Evolutionary conservation across 192 early-diverging fungal species (phyloP).

Genomic region (Linnemannia exigua): DNA sequence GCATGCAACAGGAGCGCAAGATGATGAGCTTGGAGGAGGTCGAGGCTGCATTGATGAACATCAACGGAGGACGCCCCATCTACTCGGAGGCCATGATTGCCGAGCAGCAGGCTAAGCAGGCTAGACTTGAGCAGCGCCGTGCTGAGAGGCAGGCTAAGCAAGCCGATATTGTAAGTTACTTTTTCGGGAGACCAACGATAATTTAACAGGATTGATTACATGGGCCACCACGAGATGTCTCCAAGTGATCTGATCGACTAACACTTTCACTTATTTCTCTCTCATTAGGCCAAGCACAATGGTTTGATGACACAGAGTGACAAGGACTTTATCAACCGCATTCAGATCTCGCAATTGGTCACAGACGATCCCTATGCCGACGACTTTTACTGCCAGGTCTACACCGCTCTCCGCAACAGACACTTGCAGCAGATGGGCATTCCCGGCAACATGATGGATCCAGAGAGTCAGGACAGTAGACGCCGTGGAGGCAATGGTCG

Average conservation of each 20-base stretch:
- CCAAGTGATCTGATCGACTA: not conserved
- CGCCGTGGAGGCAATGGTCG: slow-evolving; percentile 57
- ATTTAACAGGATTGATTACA: slow-evolving; percentile 29
- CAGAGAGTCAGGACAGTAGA: slow-evolving; percentile 29
- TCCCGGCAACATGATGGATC: slow-evolving; percentile 30
- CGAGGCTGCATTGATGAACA: slow-evolving; percentile 72
- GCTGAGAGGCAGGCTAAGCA: slow-evolving; percentile 54
- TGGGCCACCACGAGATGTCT: not conserved
- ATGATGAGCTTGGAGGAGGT: slow-evolving; percentile 80
- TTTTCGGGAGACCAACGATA: not conserved
- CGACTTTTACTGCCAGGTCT: slow-evolving; percentile 98
- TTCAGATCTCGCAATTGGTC: slow-evolving; percentile 95
- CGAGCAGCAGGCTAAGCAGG: slow-evolving; percentile 40
- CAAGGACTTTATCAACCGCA: slow-evolving; percentile 94
- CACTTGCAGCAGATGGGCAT: slow-evolving; percentile 60
- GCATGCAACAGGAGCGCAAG: slow-evolving; percentile 59
- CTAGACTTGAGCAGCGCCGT: slow-evolving; percentile 42
- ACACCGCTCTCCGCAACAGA: slow-evolving; percentile 77
- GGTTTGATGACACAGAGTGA: slow-evolving; percentile 94
- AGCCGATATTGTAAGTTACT: slow-evolving; percentile 43
- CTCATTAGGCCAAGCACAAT: slow-evolving; percentile 80
- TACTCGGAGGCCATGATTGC: slow-evolving; percentile 58
- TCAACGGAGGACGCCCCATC: slow-evolving; percentile 56
- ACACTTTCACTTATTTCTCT: not conserved
- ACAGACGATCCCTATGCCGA: slow-evolving; percentile 93